A percentile compares a stretch with the other conserved stretches of the same genome.
These are phyloP conservation scores for Nicotiana obtusifolia DNA, from an alignment of 257 asterid genomes.

Conservation along the genomic window DNA sequence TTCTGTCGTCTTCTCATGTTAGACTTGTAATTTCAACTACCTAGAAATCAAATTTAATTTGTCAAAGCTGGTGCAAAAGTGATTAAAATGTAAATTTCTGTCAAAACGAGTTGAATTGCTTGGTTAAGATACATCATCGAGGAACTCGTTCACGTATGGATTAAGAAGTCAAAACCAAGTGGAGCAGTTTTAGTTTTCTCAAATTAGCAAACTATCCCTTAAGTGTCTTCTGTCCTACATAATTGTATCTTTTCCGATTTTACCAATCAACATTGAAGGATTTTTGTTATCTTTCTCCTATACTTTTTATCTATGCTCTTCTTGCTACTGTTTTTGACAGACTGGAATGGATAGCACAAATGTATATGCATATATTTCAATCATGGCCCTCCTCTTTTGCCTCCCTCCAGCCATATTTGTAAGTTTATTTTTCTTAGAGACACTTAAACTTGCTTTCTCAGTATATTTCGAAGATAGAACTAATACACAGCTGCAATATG, in stretches of 20 bases:
- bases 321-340: slow-evolving; percentile 32
- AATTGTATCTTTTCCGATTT: too few relatives aligned
- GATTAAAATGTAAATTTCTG: neutral
- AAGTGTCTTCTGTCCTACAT: neutral
- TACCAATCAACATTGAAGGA: neutral
- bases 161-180: neutral
- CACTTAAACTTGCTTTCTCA: neutral
- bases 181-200: neutral
- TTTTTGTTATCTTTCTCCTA: neutral
- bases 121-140: neutral
- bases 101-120: neutral
- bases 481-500: neutral
- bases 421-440: slow-evolving; percentile 20
- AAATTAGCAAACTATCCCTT: neutral
- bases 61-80: neutral
- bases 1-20: neutral
- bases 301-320: neutral
- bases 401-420: slow-evolving; percentile 82
- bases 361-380: slow-evolving; percentile 73
- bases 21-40: neutral
- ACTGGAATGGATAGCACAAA: slow-evolving; percentile 93
- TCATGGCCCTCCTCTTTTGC: slow-evolving; percentile 71
- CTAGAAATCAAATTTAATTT: neutral
- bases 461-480: neutral
- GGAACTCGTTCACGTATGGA: neutral